A percentile compares a stretch with the other conserved stretches of the same genome.
phyloP scores from a whole-genome alignment of 768 basidiomycete genomes.

The Psilocybe cubensis region DNA sequence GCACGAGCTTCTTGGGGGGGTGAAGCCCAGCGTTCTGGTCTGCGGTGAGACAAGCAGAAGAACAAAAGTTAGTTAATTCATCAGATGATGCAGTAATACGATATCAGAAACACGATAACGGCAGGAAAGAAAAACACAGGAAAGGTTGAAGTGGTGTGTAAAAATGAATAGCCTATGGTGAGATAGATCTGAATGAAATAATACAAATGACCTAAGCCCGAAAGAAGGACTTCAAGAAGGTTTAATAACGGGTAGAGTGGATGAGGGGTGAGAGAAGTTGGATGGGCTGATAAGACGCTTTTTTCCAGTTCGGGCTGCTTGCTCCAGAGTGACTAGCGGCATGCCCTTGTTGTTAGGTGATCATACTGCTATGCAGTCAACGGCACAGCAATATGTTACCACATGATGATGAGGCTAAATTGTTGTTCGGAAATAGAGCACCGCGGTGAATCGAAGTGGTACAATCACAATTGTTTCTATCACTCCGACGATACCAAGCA shows the following conservation, averaged over 20 bases:
- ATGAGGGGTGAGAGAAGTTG: background rate
- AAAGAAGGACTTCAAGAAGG: background rate
- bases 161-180: background rate
- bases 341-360: background rate
- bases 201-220: background rate
- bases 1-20: slow-evolving; percentile 39
- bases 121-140: background rate
- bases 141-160: background rate
- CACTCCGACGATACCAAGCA: background rate
- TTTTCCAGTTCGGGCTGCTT: background rate
- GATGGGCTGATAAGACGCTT: background rate
- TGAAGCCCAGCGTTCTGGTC: slow-evolving; percentile 66
- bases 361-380: background rate
- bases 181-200: background rate
- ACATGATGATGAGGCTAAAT: background rate
- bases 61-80: background rate
- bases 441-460: background rate
- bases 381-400: background rate
- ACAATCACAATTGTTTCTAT: background rate
- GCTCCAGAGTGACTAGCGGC: background rate
- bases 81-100: background rate
- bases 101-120: slow-evolving; percentile 2
- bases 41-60: slow-evolving; percentile 24
- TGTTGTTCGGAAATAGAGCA: background rate
- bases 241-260: background rate